Conservation (phyloP, 352 stramenopile genomes). For the Poterioochromonas sp. region DNA sequence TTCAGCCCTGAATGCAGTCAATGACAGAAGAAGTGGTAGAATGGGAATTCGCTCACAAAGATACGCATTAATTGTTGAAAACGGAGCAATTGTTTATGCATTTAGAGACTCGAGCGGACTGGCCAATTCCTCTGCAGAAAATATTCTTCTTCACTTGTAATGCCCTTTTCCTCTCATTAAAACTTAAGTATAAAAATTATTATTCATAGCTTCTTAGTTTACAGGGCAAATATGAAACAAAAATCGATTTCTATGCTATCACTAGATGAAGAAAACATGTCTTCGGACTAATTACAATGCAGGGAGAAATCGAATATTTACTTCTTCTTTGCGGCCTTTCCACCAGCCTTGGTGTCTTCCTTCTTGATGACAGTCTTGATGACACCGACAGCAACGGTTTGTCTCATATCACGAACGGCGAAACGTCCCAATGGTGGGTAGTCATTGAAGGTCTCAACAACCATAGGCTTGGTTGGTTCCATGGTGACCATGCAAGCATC, state of each 20-base stretch:
- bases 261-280: too few relatives aligned
- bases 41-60: neutral
- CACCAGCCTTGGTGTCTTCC: slow-evolving; percentile 44
- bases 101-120: neutral
- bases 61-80: neutral
- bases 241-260: too few relatives aligned
- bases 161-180: too few relatives aligned
- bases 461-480: slow-evolving; percentile 80
- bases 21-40: neutral
- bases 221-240: too few relatives aligned
- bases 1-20: neutral
- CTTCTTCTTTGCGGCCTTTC: slow-evolving; percentile 45
- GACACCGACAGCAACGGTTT: slow-evolving; percentile 91
- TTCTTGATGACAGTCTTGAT: slow-evolving; percentile 86
- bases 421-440: slow-evolving; percentile 92
- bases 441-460: slow-evolving; percentile 88
- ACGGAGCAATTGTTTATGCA: neutral
- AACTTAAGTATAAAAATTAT: too few relatives aligned
- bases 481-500: slow-evolving; percentile 90
- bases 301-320: too few relatives aligned
- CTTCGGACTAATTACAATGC: too few relatives aligned
- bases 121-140: neutral
- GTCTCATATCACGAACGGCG: slow-evolving; percentile 88
- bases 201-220: too few relatives aligned
- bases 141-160: too few relatives aligned